These are phyloP conservation scores for Vitis hybrid DNA, from an alignment of 177 flowering plant genomes.

Conservation along the genomic window DNA sequence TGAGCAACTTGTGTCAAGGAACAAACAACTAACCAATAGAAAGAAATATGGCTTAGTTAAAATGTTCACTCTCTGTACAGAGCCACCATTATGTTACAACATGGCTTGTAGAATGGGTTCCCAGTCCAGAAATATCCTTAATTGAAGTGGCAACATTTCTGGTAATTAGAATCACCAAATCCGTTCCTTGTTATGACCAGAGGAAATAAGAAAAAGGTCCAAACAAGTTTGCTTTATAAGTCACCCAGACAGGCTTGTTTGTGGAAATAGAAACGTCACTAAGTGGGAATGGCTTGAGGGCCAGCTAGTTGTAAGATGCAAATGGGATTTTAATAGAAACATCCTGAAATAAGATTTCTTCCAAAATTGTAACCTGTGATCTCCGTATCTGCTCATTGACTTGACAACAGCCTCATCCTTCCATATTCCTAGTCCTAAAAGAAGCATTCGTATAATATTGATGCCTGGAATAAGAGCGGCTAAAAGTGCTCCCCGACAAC, in stretches of 20 bases:
- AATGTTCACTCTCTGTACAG: background rate
- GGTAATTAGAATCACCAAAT: background rate
- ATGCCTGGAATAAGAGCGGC: conserved; percentile 78
- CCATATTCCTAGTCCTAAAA: conserved; percentile 72
- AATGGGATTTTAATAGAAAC: background rate
- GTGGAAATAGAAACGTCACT: background rate
- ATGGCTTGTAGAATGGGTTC: background rate
- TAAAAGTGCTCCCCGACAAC: conserved; percentile 52
- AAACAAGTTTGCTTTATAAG: background rate
- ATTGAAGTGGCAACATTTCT: too few relatives aligned
- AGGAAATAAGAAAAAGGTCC: background rate
- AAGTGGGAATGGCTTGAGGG: background rate
- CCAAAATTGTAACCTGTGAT: conserved; percentile 52
- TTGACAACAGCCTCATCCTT: conserved; percentile 86
- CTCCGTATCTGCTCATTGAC: conserved; percentile 91
- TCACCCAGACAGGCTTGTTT: background rate
- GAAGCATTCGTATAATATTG: conserved; percentile 73
- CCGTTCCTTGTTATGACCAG: background rate
- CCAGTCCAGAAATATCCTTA: background rate
- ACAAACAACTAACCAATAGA: background rate
- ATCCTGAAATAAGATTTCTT: background rate
- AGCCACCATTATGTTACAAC: background rate
- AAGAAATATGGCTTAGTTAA: background rate
- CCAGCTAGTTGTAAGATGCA: background rate
- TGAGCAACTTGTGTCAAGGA: background rate